Percentiles rank a stretch among this genome's conserved stretches.
Conservation (phyloP, 257 asterid species). For the Lycium barbarum region DNA sequence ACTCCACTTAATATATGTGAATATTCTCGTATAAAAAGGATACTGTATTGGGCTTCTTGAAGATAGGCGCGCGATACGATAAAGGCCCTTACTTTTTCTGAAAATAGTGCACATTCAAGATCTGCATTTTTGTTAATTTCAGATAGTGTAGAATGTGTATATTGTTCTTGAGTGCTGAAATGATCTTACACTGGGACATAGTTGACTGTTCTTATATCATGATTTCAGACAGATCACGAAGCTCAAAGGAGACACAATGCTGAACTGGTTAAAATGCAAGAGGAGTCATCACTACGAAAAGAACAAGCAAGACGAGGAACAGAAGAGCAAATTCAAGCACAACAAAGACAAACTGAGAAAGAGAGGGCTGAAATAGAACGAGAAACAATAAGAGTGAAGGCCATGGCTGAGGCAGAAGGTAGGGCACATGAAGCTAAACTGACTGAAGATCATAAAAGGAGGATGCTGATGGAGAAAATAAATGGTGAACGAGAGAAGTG, state of each 20-base stretch:
- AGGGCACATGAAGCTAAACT: slow-evolving; percentile 92
- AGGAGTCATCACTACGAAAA: slow-evolving; percentile 81
- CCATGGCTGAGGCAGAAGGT: slow-evolving; percentile 95
- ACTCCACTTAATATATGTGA: background rate
- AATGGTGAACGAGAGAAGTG: slow-evolving; percentile 96
- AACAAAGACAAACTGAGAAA: slow-evolving; percentile 84
- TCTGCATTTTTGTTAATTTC: background rate
- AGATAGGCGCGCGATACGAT: no score
- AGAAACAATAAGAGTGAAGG: slow-evolving; percentile 87
- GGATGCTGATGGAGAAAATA: slow-evolving; percentile 83
- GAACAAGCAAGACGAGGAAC: slow-evolving; percentile 95
- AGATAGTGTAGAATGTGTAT: background rate
- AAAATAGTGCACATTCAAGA: background rate
- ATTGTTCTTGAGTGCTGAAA: slow-evolving; percentile 20
- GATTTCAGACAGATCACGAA: slow-evolving; percentile 84
- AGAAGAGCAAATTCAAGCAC: slow-evolving; percentile 97
- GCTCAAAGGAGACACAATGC: slow-evolving; percentile 82
- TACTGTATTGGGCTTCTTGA: background rate
- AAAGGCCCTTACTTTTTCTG: background rate
- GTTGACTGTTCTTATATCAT: slow-evolving; percentile 32
- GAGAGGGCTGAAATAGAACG: slow-evolving; percentile 95
- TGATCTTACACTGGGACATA: slow-evolving; percentile 19
- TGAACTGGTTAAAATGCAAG: slow-evolving; percentile 94
- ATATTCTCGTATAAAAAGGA: background rate
- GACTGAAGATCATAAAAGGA: slow-evolving; percentile 87